phyloP scores from a whole-genome alignment of 1,284 basidiomycete species.

The Pseudozyma thailandica region DNA sequence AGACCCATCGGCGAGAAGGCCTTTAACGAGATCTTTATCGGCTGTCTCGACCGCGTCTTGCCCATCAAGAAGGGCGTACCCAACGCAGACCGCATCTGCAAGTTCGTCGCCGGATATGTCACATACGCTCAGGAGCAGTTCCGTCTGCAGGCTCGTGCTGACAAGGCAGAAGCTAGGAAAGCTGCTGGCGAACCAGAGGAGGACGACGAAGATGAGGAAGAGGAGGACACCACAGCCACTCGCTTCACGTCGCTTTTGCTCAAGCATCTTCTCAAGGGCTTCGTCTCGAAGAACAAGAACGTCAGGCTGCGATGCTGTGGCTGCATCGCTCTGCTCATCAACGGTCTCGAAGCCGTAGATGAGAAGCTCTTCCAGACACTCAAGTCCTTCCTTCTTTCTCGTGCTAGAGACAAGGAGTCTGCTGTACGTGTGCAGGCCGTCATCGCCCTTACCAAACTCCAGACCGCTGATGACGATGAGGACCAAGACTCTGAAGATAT shows the following conservation, averaged over 20 bases:
- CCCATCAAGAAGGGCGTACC: slow-evolving; percentile 84
- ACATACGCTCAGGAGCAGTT: slow-evolving; percentile 70
- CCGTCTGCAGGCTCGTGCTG: slow-evolving; percentile 41
- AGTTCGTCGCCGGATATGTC: slow-evolving; percentile 85
- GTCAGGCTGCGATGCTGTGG: slow-evolving; percentile 84
- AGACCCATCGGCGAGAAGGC: slow-evolving; percentile 76
- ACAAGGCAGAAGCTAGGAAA: slow-evolving; percentile 16
- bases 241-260: slow-evolving; percentile 79
- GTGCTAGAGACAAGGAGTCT: slow-evolving; percentile 86
- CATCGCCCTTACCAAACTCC: slow-evolving; percentile 84
- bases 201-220: slow-evolving; percentile 72
- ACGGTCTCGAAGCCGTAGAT: slow-evolving; percentile 70
- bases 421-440: slow-evolving; percentile 85
- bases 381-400: slow-evolving; percentile 77
- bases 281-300: slow-evolving; percentile 87
- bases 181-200: slow-evolving; percentile 56
- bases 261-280: slow-evolving; percentile 83
- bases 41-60: slow-evolving; percentile 78
- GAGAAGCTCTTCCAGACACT: slow-evolving; percentile 83
- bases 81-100: slow-evolving; percentile 82
- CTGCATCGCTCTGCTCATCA: slow-evolving; percentile 71
- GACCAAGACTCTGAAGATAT: slow-evolving; percentile 76
- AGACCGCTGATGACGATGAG: slow-evolving; percentile 71
- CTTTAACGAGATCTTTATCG: slow-evolving; percentile 75
- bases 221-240: slow-evolving; percentile 77